A percentile compares a stretch with the other conserved stretches of the same genome.
phyloP scores from a whole-genome alignment of 2,329 filamentous ascomycete genomes.

The Trichoderma lentiforme region DNA sequence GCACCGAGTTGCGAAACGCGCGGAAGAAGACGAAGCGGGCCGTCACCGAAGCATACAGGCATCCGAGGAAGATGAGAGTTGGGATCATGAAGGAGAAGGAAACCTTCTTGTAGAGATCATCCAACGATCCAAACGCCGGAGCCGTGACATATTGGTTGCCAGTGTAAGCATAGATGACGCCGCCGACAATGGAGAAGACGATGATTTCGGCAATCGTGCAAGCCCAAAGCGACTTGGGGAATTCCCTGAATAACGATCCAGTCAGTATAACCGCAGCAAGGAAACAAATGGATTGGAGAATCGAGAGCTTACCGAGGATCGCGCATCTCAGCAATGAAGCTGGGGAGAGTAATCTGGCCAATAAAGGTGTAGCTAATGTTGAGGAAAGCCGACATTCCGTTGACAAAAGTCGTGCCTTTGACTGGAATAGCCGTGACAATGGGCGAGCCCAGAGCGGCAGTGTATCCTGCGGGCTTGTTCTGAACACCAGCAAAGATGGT shows the following conservation, averaged over 20 bases:
- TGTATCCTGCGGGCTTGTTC: slow-evolving; percentile 66
- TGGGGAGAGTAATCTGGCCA: slow-evolving; percentile 88
- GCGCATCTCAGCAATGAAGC: slow-evolving; percentile 93
- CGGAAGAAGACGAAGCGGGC: slow-evolving; percentile 91
- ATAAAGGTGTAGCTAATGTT: slow-evolving; percentile 98
- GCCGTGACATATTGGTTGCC: slow-evolving; percentile 86
- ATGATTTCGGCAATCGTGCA: slow-evolving; percentile 87
- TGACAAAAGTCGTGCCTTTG: slow-evolving; percentile 72
- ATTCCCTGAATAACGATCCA: slow-evolving; percentile 60
- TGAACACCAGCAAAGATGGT: slow-evolving; percentile 79
- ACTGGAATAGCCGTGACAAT: slow-evolving; percentile 66
- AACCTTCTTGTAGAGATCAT: slow-evolving; percentile 78
- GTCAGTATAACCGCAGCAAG: slow-evolving; percentile 7
- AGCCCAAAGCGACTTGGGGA: slow-evolving; percentile 88
- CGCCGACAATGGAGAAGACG: slow-evolving; percentile 78
- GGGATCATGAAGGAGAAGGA: slow-evolving; percentile 95
- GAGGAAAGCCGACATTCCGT: slow-evolving; percentile 81
- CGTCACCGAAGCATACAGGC: slow-evolving; percentile 85
- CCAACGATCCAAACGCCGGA: slow-evolving; percentile 81
- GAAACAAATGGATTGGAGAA: not conserved
- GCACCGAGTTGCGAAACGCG: slow-evolving; percentile 72
- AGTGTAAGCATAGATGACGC: slow-evolving; percentile 80
- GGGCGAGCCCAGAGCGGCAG: slow-evolving; percentile 56
- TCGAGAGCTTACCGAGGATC: slow-evolving; percentile 45
- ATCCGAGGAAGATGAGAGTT: slow-evolving; percentile 87